phyloP scores from a whole-genome alignment of 192 early-diverging fungal species.

The Coemansia sp. region DNA sequence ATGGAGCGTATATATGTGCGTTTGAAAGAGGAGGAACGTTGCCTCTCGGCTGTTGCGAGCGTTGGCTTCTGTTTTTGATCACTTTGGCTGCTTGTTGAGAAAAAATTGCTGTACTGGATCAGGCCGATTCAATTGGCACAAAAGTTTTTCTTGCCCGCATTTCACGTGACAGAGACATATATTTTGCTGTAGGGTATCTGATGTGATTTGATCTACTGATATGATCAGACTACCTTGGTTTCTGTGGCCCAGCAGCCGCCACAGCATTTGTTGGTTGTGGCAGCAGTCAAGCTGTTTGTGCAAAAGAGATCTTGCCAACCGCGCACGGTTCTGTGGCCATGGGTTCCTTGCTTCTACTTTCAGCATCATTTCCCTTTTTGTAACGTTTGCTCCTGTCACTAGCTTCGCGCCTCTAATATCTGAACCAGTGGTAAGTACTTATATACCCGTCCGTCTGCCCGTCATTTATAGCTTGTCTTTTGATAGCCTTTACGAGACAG shows the following conservation, averaged over 20 bases:
- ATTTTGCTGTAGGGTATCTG: slow-evolving; percentile 11
- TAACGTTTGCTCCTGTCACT: background rate
- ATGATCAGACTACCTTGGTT: background rate
- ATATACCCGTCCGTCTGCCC: too few relatives aligned
- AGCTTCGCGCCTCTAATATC: background rate
- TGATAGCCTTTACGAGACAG: background rate
- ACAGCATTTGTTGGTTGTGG: too few relatives aligned
- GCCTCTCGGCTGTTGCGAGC: background rate
- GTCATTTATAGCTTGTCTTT: background rate
- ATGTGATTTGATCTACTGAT: slow-evolving; percentile 2
- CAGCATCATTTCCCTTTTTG: background rate
- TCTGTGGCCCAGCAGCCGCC: too few relatives aligned
- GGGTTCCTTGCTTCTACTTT: background rate
- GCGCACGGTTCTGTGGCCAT: too few relatives aligned
- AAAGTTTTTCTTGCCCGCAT: background rate
- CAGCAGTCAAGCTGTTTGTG: too few relatives aligned
- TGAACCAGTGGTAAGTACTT: background rate
- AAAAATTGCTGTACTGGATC: too few relatives aligned
- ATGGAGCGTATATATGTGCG: too few relatives aligned
- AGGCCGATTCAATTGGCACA: too few relatives aligned
- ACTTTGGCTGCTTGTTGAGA: too few relatives aligned
- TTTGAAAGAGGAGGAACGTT: slow-evolving; percentile 12
- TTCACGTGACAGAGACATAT: slow-evolving; percentile 4
- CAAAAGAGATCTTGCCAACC: too few relatives aligned
- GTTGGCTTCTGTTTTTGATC: too few relatives aligned